A percentile compares a stretch with the other conserved stretches of the same genome.
Evolutionary conservation across 192 early-diverging fungal genomes (phyloP).

Genomic region (Gaertneriomyces sp.): DNA sequence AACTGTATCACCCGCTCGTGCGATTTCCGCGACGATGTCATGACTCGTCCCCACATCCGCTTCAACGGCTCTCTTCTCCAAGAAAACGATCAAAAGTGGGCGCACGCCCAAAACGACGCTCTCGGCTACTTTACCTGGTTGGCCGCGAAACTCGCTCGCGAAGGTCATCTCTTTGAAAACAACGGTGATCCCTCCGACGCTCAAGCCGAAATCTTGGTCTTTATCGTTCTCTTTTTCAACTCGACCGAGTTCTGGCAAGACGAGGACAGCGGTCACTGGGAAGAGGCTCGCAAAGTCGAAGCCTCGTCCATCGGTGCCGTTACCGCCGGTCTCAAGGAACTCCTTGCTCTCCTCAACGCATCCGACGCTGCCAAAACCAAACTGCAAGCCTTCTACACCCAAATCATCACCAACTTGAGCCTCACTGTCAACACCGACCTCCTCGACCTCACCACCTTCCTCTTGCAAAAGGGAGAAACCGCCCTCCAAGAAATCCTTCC

Average conservation of each 20-base stretch:
- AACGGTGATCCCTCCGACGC: neutral
- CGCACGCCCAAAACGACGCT: slow-evolving; percentile 40
- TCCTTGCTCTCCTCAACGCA: slow-evolving; percentile 20
- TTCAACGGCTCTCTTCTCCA: slow-evolving; percentile 32
- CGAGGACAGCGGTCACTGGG: slow-evolving; percentile 38
- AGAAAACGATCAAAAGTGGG: slow-evolving; percentile 35
- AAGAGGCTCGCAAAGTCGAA: slow-evolving; percentile 38
- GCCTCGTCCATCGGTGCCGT: slow-evolving; percentile 39
- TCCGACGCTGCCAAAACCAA: neutral
- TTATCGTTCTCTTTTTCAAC: slow-evolving; percentile 28
- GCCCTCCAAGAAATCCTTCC: slow-evolving; percentile 24
- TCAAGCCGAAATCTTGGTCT: slow-evolving; percentile 16
- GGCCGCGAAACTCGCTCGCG: slow-evolving; percentile 13
- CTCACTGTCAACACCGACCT: neutral
- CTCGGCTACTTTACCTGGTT: slow-evolving; percentile 39
- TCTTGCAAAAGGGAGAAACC: slow-evolving; percentile 11
- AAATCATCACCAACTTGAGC: neutral
- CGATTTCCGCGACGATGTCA: slow-evolving; percentile 27
- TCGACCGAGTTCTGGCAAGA: slow-evolving; percentile 29
- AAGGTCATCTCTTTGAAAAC: slow-evolving; percentile 20
- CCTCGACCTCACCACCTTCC: slow-evolving; percentile 10
- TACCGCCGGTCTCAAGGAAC: slow-evolving; percentile 29
- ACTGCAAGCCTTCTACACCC: slow-evolving; percentile 19
- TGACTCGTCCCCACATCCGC: slow-evolving; percentile 36
- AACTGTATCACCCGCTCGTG: slow-evolving; percentile 17